phyloP scores from a whole-genome alignment of 106 monocot genomes.

The Dioscorea alata region DNA sequence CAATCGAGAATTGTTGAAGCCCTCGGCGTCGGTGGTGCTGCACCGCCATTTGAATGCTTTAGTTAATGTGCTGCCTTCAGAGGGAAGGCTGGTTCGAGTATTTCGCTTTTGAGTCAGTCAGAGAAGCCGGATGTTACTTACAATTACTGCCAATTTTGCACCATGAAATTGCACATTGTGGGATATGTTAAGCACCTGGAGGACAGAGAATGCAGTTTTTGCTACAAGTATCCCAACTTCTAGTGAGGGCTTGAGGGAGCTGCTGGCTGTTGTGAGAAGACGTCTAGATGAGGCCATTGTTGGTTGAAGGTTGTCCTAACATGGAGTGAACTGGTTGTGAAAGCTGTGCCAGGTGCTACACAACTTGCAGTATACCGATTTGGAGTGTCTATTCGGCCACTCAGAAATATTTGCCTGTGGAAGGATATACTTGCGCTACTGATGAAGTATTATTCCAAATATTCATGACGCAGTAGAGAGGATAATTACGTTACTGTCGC shows the following conservation, averaged over 20 bases:
- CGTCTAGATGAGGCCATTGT: slow-evolving; percentile 53
- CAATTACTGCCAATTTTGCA: no score
- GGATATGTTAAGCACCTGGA: slow-evolving; percentile 69
- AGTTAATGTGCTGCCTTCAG: no score
- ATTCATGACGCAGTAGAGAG: no score
- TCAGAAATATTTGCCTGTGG: slow-evolving; percentile 87
- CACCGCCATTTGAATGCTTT: no score
- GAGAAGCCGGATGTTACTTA: no score
- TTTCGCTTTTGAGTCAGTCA: no score
- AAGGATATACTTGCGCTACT: no score
- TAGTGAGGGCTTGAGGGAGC: slow-evolving; percentile 48
- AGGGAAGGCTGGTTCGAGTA: no score
- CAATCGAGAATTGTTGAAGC: no score
- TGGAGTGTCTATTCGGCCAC: slow-evolving; percentile 62
- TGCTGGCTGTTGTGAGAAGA: slow-evolving; percentile 40
- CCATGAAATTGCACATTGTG: no score
- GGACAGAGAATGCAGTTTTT: slow-evolving; percentile 72
- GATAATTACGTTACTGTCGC: slow-evolving; percentile 64
- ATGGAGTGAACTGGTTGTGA: slow-evolving; percentile 52
- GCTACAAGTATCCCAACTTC: slow-evolving; percentile 62
- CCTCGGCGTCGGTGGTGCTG: no score
- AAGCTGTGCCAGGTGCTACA: slow-evolving; percentile 73
- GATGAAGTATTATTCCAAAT: no score
- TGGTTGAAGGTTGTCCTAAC: slow-evolving; percentile 40
- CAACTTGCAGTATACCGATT: slow-evolving; percentile 75